Percentiles rank a stretch among this genome's conserved stretches.
phyloP scores from a whole-genome alignment of 208 protist genomes.

The Wallacemonas sp. region DNA sequence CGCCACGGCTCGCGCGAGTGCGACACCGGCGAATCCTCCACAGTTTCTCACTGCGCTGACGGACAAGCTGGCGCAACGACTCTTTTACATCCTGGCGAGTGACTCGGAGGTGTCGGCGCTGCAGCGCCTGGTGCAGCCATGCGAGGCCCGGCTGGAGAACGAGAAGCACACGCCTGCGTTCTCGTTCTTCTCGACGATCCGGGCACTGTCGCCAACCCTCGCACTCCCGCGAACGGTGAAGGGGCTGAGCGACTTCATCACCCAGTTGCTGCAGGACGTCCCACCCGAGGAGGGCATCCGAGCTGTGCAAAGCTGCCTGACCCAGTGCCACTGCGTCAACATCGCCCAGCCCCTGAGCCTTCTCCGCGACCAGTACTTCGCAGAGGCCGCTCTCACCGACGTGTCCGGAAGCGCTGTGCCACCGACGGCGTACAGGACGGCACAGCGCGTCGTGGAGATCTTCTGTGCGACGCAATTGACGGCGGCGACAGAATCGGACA shows the following conservation, averaged over 20 bases:
- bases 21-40: neutral
- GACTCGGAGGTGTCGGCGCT: constrained; percentile 16
- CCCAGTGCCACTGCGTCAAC: constrained; percentile 1
- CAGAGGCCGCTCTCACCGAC: neutral
- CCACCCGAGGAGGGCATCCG: neutral
- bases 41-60: neutral
- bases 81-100: constrained; percentile 7
- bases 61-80: constrained; percentile 12
- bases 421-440: neutral
- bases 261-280: neutral
- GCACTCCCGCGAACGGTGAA: neutral
- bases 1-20: neutral
- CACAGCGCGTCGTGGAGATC: neutral
- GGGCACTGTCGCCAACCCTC: constrained; percentile 1
- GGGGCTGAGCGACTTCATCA: neutral
- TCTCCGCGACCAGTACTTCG: neutral
- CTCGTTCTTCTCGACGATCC: constrained; percentile 3
- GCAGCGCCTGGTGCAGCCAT: constrained; percentile 13
- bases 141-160: constrained; percentile 2
- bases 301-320: neutral
- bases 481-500: no score
- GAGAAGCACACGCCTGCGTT: neutral
- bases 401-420: neutral
- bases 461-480: no score
- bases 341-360: neutral